Base-by-base conservation (phyloP, 148 eudicot species). In the Rhododendron williamsianum region DNA sequence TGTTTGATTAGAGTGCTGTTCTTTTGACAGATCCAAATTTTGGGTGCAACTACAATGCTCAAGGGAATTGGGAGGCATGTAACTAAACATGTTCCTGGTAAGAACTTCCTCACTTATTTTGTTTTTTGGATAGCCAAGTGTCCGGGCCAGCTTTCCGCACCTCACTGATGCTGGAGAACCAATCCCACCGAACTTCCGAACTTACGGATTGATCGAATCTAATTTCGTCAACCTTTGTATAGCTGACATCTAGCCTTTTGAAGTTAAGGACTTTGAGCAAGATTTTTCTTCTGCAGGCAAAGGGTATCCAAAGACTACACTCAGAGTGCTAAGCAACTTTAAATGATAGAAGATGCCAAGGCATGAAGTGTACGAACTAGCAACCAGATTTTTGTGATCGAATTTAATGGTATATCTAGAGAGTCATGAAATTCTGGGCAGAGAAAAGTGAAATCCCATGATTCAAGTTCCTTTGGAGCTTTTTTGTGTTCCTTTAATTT, bases 61-160 rank as follows among this genome's bases (percentile, higher is more conserved):
- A 67, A 67, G 72, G 72, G 81, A 5, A 76, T 84, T 46, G 85
- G 82, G 54, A 86, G 60, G 78, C 82, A 60, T 35, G 27, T 58
- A 63, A 84, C 67, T 27, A 78, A 54, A 25, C 51, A 69, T 3
- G 33, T 76, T 77, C 38, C 38, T 38, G 88, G 90, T 89, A 86
- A 86, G 71, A 52, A 78, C 30, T 60, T 43, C 30, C 16, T 76
- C 23, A 2, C 19, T 76, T 54, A 4, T 16, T 33, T 41, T 15
- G 8, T 0, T 35, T 30, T 30, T 13, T 16, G 21, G 58, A 16
- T 30, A 7, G 10, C n/a, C 19, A 10, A 18, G 10, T 16, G 1
- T 56, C 2, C 1, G 4, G 10, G 2, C 2, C 6, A 16, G 6
- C 1, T 56, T 56, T 16, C 1, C 6, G 6, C 63, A 51, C 54